Percentiles rank a stretch among this genome's conserved stretches.
These are phyloP conservation scores for Artomyces pyxidatus DNA, from an alignment of 768 basidiomycete genomes.

Conservation along the genomic window DNA sequence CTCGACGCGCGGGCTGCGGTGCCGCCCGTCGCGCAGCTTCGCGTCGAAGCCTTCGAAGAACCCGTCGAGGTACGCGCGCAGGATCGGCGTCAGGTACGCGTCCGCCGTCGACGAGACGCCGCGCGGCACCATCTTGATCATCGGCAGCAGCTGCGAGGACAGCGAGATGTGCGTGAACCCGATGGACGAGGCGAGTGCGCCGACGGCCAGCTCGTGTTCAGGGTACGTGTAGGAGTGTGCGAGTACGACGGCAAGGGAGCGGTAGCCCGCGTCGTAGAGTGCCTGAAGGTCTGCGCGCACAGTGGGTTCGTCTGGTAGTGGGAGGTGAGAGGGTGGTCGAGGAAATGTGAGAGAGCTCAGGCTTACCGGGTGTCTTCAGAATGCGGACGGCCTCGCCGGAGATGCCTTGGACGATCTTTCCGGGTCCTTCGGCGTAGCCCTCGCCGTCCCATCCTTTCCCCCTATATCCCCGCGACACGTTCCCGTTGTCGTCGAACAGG, in stretches of 20 bases:
- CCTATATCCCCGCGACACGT: conserved; percentile 56
- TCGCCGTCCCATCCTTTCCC: conserved; percentile 72
- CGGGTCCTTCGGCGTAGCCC: conserved; percentile 69
- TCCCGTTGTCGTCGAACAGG: conserved; percentile 67
- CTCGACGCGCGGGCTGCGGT: conserved; percentile 68
- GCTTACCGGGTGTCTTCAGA: conserved; percentile 59
- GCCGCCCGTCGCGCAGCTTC: conserved; percentile 51
- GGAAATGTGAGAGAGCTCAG: neutral
- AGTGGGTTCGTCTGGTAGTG: conserved; percentile 36
- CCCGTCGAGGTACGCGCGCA: conserved; percentile 77
- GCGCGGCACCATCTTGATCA: conserved; percentile 94
- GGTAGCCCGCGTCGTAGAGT: conserved; percentile 76
- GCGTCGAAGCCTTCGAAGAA: conserved; percentile 87
- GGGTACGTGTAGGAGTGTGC: conserved; percentile 91
- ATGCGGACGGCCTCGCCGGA: conserved; percentile 89
- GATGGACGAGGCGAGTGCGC: conserved; percentile 60
- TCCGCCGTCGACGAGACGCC: conserved; percentile 91
- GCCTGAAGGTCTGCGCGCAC: conserved; percentile 56
- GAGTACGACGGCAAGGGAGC: conserved; percentile 82
- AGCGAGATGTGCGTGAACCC: conserved; percentile 91
- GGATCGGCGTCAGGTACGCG: conserved; percentile 89
- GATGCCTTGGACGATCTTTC: conserved; percentile 71
- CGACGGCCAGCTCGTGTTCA: conserved; percentile 72
- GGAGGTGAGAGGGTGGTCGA: conserved; percentile 4
- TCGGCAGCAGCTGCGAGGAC: conserved; percentile 80